Conservation (phyloP, 352 stramenopile species). For the Phytopythium mirpurense region DNA sequence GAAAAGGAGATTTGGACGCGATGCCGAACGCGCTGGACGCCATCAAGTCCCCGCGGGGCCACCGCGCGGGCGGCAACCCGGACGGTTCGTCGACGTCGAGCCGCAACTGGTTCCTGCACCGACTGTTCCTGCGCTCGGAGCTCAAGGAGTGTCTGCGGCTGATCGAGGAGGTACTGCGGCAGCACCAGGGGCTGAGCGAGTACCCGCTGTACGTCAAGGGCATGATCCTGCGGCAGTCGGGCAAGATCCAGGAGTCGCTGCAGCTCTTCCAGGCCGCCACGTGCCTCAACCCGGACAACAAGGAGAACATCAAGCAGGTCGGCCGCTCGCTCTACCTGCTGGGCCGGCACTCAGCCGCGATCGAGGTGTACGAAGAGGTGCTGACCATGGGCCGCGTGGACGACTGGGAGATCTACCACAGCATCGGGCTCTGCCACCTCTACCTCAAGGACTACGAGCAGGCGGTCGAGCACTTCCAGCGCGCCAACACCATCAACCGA, state of each 20-base stretch:
- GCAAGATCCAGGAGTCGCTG: constrained; percentile 87
- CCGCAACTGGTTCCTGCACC: constrained; percentile 84
- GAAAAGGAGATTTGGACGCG: background rate
- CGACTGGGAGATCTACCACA: constrained; percentile 93
- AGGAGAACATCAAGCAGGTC: constrained; percentile 91
- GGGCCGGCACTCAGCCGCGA: constrained; percentile 87
- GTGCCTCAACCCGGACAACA: constrained; percentile 90
- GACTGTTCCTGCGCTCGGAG: constrained; percentile 79
- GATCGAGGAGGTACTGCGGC: constrained; percentile 86
- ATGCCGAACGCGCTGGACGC: constrained; percentile 32
- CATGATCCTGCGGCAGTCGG: constrained; percentile 85
- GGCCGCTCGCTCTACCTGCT: constrained; percentile 75
- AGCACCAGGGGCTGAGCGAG: constrained; percentile 84
- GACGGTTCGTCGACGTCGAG: constrained; percentile 17
- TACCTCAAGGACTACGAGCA: constrained; percentile 90
- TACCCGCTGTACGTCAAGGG: constrained; percentile 92
- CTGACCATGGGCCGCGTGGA: constrained; percentile 70
- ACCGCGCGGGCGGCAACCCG: constrained; percentile 13
- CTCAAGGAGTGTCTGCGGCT: constrained; percentile 86
- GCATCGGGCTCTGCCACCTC: constrained; percentile 89
- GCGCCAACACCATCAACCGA: constrained; percentile 88
- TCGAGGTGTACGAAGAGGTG: constrained; percentile 91
- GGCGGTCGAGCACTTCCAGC: constrained; percentile 85
- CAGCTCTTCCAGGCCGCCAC: constrained; percentile 90
- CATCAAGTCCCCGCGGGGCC: constrained; percentile 52